Percentiles rank a stretch among this genome's conserved stretches.
Evolutionary conservation across 805 yeast genomes (phyloP).

Genomic region (Kregervanrija delftensis): DNA sequence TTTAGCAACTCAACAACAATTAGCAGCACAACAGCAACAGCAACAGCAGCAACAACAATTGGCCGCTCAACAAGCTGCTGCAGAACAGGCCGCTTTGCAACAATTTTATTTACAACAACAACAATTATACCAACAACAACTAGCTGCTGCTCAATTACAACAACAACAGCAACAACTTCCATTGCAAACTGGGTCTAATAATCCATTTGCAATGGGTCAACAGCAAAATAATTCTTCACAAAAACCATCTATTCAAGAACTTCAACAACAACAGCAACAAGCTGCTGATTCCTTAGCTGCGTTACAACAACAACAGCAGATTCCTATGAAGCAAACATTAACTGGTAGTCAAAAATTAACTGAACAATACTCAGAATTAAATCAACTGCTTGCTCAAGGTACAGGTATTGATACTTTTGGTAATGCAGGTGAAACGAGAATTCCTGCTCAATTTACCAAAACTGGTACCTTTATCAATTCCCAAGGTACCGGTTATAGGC

Average conservation of each 20-base stretch:
- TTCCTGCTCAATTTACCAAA: slow-evolving; percentile 89
- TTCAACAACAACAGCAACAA: slow-evolving; percentile 30
- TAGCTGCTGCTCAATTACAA: slow-evolving; percentile 13
- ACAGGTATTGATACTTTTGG: slow-evolving; percentile 94
- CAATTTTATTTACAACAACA: slow-evolving; percentile 16
- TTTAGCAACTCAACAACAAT: slow-evolving; percentile 15
- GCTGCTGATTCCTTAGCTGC: slow-evolving; percentile 36
- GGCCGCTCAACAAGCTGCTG: slow-evolving; percentile 16
- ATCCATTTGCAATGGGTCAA: slow-evolving; percentile 27
- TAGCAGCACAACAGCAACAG: slow-evolving; percentile 12
- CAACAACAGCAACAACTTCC: slow-evolving; percentile 29
- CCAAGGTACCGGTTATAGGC: slow-evolving; percentile 76
- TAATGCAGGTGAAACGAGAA: slow-evolving; percentile 73
- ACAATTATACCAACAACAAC: slow-evolving; percentile 17
- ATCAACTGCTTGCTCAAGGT: slow-evolving; percentile 73
- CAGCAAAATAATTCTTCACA: slow-evolving; percentile 5
- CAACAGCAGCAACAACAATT: slow-evolving; percentile 13
- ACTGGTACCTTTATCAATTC: slow-evolving; percentile 79
- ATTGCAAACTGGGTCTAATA: slow-evolving; percentile 32
- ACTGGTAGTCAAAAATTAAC: slow-evolving; percentile 52
- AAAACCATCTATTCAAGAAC: slow-evolving; percentile 6
- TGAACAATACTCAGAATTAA: slow-evolving; percentile 63
- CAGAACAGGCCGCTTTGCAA: slow-evolving; percentile 19
- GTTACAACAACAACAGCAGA: slow-evolving; percentile 22
- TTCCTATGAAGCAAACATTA: slow-evolving; percentile 36